Conservation (phyloP, 2,329 filamentous ascomycete genomes). For the Talaromyces piceae region DNA sequence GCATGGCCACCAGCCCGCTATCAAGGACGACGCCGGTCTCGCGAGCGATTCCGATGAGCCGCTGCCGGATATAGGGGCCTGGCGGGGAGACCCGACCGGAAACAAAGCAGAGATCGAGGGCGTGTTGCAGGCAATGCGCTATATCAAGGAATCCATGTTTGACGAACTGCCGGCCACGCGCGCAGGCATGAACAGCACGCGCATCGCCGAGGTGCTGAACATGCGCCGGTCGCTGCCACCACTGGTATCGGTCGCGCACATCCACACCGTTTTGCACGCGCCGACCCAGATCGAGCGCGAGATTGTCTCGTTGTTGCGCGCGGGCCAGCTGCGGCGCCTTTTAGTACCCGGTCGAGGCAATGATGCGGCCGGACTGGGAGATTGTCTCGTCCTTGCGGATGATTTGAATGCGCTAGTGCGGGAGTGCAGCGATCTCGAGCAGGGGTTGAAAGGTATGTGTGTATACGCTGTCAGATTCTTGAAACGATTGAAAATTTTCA, state of each 20-base stretch:
- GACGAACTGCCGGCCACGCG: conserved; percentile 44
- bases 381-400: conserved; percentile 49
- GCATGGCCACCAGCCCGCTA: conserved; percentile 7
- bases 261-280: conserved; percentile 50
- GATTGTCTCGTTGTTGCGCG: conserved; percentile 45
- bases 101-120: conserved; percentile 40
- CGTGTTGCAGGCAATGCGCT: conserved; percentile 46
- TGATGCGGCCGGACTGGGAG: conserved; percentile 49
- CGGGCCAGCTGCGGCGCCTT: conserved; percentile 47
- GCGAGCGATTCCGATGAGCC: conserved; percentile 26
- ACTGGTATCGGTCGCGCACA: conserved; percentile 52
- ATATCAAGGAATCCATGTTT: conserved; percentile 41
- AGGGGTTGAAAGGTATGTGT: conserved; percentile 27
- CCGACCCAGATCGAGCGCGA: conserved; percentile 54
- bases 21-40: conserved; percentile 16
- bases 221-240: conserved; percentile 49
- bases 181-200: conserved; percentile 55
- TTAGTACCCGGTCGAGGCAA: conserved; percentile 51
- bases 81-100: conserved; percentile 31
- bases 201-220: conserved; percentile 53
- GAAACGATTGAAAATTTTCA: neutral
- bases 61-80: conserved; percentile 46
- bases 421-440: conserved; percentile 25
- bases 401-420: conserved; percentile 45
- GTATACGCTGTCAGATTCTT: neutral